These are phyloP conservation scores for Globisporangium alternatum DNA, from an alignment of 352 stramenopile genomes.

Conservation along the genomic window DNA sequence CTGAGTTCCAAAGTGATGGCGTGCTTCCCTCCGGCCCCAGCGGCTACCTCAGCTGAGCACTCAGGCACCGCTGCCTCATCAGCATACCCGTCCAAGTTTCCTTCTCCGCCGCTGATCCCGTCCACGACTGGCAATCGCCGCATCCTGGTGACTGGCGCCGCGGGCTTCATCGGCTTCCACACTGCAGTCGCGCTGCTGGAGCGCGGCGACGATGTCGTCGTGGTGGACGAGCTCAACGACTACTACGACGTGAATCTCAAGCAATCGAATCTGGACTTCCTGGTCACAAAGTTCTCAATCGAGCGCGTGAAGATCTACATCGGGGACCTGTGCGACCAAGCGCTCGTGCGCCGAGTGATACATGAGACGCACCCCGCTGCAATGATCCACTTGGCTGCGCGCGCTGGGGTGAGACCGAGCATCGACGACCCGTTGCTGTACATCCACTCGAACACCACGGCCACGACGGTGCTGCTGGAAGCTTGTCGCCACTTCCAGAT, in stretches of 20 bases:
- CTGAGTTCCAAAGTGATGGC: background rate
- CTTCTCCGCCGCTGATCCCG: constrained; percentile 16
- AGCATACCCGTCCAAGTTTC: too few species aligned
- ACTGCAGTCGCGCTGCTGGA: constrained; percentile 88
- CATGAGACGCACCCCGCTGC: constrained; percentile 76
- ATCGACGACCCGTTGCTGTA: constrained; percentile 98
- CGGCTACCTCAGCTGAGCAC: background rate
- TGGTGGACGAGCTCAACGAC: constrained; percentile 98
- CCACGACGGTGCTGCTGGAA: constrained; percentile 93
- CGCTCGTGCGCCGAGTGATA: constrained; percentile 90
- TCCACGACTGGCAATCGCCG: constrained; percentile 23
- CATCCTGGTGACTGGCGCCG: constrained; percentile 90
- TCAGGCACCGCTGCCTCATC: background rate
- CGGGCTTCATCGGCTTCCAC: constrained; percentile 97
- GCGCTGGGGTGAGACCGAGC: constrained; percentile 95
- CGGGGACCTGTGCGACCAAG: constrained; percentile 93
- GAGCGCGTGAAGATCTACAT: constrained; percentile 77
- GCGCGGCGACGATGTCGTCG: constrained; percentile 91
- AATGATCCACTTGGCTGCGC: constrained; percentile 95
- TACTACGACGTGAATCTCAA: constrained; percentile 99
- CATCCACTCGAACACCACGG: constrained; percentile 96
- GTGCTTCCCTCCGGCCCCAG: background rate
- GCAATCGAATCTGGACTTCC: constrained; percentile 91
- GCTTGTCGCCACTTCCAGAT: constrained; percentile 87
- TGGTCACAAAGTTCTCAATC: constrained; percentile 50